A percentile compares a stretch with the other conserved stretches of the same genome.
Conservation (phyloP, 73 alveolate species). For the Paramecium sexaurelia region DNA sequence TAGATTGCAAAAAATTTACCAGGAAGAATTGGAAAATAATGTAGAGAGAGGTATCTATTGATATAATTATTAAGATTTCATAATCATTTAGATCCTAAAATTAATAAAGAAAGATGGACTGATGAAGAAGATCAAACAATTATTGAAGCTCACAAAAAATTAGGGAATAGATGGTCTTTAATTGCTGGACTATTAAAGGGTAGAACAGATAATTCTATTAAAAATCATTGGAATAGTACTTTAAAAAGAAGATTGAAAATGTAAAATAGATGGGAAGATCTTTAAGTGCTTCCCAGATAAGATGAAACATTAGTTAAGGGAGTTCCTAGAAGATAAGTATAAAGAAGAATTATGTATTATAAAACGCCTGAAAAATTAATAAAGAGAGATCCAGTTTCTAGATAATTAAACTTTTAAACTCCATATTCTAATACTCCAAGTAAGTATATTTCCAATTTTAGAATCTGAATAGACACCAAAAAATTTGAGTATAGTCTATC, state of each 20-base stretch:
- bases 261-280: conserved; percentile 68
- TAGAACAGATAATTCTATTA: conserved; percentile 92
- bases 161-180: conserved; percentile 95
- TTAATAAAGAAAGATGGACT: conserved; percentile 93
- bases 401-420: conserved; percentile 21
- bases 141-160: conserved; percentile 87
- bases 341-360: conserved; percentile 10
- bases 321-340: conserved; percentile 21
- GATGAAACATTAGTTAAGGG: conserved; percentile 53
- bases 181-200: conserved; percentile 88
- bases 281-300: neutral
- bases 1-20: conserved; percentile 95
- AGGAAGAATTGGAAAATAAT: conserved; percentile 97
- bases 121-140: conserved; percentile 93
- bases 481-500: conserved; percentile 20
- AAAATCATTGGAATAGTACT: conserved; percentile 94
- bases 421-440: conserved; percentile 35
- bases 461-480: conserved; percentile 2
- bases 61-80: conserved; percentile 85
- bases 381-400: conserved; percentile 42
- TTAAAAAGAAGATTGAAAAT: conserved; percentile 71
- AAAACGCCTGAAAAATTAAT: conserved; percentile 46
- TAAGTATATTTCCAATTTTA: neutral
- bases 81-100: conserved; percentile 95
- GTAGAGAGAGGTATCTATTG: conserved; percentile 86